Evolutionary conservation across 495 filamentous ascomycete species (phyloP).

Genomic region (Xylaria telfairii): DNA sequence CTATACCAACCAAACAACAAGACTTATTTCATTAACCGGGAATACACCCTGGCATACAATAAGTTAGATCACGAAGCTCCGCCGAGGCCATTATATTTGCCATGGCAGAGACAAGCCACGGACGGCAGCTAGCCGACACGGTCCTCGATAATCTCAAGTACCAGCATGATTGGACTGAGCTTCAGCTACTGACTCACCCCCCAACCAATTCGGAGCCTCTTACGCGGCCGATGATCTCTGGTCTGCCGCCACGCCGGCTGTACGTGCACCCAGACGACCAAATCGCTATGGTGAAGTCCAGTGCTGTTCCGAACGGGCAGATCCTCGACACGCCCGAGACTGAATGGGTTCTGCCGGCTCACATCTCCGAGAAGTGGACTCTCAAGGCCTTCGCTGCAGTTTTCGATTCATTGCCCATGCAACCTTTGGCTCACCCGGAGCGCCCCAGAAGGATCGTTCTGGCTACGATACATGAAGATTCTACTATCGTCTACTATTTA

Average conservation of each 20-base stretch:
- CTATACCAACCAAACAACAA: neutral
- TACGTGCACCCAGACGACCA: conserved; percentile 96
- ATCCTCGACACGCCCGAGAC: conserved; percentile 61
- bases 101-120: conserved; percentile 36
- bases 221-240: conserved; percentile 75
- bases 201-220: conserved; percentile 44
- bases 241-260: conserved; percentile 82
- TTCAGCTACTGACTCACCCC: conserved; percentile 66
- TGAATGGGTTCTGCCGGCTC: conserved; percentile 88
- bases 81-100: neutral
- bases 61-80: neutral
- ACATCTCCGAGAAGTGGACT: conserved; percentile 83
- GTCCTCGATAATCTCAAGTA: conserved; percentile 82
- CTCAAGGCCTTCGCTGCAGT: conserved; percentile 74
- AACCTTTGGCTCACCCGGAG: conserved; percentile 50
- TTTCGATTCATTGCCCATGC: conserved; percentile 73
- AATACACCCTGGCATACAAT: neutral
- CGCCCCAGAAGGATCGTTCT: conserved; percentile 76
- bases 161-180: conserved; percentile 83
- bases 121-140: conserved; percentile 63
- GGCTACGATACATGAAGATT: conserved; percentile 85
- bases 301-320: conserved; percentile 43
- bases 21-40: neutral
- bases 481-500: conserved; percentile 93
- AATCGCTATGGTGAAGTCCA: conserved; percentile 71